phyloP scores from a whole-genome alignment of 805 yeast species.

The Yamadazyma insecticola region DNA sequence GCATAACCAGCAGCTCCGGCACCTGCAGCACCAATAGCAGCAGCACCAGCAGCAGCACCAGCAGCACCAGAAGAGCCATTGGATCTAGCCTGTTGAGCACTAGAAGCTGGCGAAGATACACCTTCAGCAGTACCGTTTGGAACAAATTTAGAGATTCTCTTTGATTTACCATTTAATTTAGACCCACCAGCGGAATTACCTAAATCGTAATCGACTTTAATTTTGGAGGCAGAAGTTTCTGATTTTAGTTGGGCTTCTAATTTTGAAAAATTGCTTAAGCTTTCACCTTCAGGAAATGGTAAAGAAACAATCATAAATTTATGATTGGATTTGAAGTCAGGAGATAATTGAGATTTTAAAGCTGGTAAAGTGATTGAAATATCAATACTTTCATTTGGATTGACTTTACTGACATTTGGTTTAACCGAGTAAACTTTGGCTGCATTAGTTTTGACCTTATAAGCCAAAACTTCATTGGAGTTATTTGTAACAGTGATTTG shows the following conservation, averaged over 20 bases:
- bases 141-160: constrained; percentile 13
- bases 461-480: constrained; percentile 60
- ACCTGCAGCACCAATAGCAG: constrained; percentile 4
- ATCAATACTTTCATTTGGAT: constrained; percentile 66
- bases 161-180: constrained; percentile 12
- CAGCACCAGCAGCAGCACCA: constrained; percentile 5
- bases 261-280: no score
- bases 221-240: constrained; percentile 56
- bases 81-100: background rate
- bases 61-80: constrained; percentile 3
- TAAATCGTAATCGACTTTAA: constrained; percentile 53
- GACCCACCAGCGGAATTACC: constrained; percentile 5
- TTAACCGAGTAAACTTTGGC: constrained; percentile 93
- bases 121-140: constrained; percentile 9
- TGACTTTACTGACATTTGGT: constrained; percentile 82
- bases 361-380: constrained; percentile 86
- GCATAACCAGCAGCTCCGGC: constrained; percentile 4
- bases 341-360: constrained; percentile 63
- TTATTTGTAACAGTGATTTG: constrained; percentile 52
- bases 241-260: constrained; percentile 56
- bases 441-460: constrained; percentile 96
- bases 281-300: constrained; percentile 80
- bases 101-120: background rate
- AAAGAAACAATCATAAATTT: constrained; percentile 86
- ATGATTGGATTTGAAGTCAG: constrained; percentile 78